Base-by-base conservation (phyloP, 148 eudicot species). In the Camellia sinensis region DNA sequence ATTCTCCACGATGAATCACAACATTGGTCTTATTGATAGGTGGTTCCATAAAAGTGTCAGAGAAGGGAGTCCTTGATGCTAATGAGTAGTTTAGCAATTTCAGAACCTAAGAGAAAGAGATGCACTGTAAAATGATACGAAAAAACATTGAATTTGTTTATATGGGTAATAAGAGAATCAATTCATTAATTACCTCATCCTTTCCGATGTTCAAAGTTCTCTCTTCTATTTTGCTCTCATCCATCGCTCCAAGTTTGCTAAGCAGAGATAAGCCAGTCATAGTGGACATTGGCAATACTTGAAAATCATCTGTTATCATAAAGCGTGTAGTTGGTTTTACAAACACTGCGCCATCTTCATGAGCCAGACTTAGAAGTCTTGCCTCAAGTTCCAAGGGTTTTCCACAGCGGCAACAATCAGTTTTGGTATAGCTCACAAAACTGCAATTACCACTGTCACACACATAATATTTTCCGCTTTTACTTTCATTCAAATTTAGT, bases 231-330 rank as follows among this genome's bases (percentile, higher is more conserved):
- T 60, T 43, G 53, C 67, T 21, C 18, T 40, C 50, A 62, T 63
- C 77, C 1, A 15, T 4, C 62, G 15, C 21, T 46, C 52, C 77
- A 80, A 73, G 3, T 21, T 59, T 46, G 12, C 57, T 6, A 11
- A 80, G 77, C 70, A 80, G 37, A 50, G 71, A 45, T 41, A 80
- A 73, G 40, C 71, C 63, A 8, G 29, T 41, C 82, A 29, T 50
- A 4, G 77, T 73, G 11, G 82, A 72, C 61, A 63, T 0, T 5
- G 63, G 78, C 48, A 9, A 43, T 9, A 73, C 50, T 21, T 29
- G 45, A 17, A 80, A 73, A 17, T 80, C 71, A 29, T 73, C 77
- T 1, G 70, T 73, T 48, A 80, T 73, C 82, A 80, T 72, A 80
- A 80, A 72, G 3, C 72, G 71, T 3, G 48, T 19, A 4, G 62